A percentile compares a stretch with the other conserved stretches of the same genome.
Evolutionary conservation across 78 protist genomes (phyloP).

Genomic region (Neovahlkampfia damariscottae): DNA sequence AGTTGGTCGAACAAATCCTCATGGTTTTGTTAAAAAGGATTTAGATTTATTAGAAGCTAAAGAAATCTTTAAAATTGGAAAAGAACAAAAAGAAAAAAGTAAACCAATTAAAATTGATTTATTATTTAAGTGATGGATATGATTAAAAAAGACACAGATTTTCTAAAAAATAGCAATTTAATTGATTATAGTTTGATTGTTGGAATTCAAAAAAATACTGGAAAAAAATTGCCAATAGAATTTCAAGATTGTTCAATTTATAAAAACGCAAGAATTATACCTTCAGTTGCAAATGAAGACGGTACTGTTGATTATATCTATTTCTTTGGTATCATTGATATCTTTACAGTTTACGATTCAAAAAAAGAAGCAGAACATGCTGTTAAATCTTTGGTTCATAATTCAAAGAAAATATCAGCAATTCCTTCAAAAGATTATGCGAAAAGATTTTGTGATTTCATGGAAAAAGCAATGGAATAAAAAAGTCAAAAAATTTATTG

Average conservation of each 20-base stretch:
- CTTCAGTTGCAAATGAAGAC: neutral
- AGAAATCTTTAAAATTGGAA: neutral
- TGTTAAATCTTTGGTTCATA: neutral
- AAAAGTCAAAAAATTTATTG: too few species aligned
- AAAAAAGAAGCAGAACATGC: conserved; percentile 16
- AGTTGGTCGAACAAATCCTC: neutral
- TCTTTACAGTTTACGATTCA: neutral
- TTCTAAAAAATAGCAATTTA: neutral
- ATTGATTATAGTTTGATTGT: conserved; percentile 32
- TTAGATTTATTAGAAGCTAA: neutral
- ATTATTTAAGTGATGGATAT: conserved; percentile 7
- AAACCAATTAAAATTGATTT: neutral
- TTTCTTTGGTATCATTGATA: conserved; percentile 39
- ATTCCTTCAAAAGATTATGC: conserved; percentile 21
- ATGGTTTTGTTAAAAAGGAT: neutral
- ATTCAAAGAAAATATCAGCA: conserved; percentile 13
- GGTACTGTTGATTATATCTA: conserved; percentile 13
- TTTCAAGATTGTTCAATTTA: neutral
- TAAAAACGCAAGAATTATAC: neutral
- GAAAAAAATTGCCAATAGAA: neutral
- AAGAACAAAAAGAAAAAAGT: conserved; percentile 10
- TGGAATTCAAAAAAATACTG: neutral
- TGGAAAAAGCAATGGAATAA: too few species aligned
- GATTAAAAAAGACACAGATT: conserved; percentile 3
- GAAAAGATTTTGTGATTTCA: too few species aligned